phyloP scores from a whole-genome alignment of 176 grass and related monocot genomes.

The Puccinellia tenuiflora region DNA sequence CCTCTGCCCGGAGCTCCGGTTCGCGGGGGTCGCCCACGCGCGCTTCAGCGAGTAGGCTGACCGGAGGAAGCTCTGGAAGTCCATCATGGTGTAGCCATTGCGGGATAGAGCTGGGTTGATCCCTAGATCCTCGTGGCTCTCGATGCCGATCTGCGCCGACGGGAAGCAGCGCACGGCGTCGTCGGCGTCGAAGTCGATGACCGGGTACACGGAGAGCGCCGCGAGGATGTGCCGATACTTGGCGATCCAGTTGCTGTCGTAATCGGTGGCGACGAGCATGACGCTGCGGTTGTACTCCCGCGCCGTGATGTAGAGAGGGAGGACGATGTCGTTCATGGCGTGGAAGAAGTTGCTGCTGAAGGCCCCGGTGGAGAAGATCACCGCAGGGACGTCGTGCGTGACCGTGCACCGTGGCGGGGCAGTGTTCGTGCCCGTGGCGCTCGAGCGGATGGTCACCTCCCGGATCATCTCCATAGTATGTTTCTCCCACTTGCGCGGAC shows the following conservation, averaged over 20 bases:
- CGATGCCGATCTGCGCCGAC: conserved; percentile 31
- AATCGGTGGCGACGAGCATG: conserved; percentile 38
- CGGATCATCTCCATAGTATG: conserved; percentile 22
- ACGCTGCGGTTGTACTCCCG: conserved; percentile 38
- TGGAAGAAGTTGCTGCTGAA: conserved; percentile 59
- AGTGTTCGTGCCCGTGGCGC: background rate
- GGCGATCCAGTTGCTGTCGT: conserved; percentile 6
- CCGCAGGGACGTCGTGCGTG: conserved; percentile 37
- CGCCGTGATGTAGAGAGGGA: conserved; percentile 56
- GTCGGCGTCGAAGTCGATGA: conserved; percentile 53
- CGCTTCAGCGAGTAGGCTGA: conserved; percentile 33
- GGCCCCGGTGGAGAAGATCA: conserved; percentile 56
- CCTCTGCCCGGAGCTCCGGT: conserved; percentile 1
- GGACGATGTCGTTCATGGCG: conserved; percentile 51
- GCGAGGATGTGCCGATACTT: conserved; percentile 40
- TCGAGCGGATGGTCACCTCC: conserved; percentile 26
- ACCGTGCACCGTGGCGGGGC: conserved; percentile 27
- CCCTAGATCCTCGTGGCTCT: conserved; percentile 44
- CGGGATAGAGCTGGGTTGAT: conserved; percentile 33
- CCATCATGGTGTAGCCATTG: conserved; percentile 30
- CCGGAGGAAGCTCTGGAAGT: conserved; percentile 56
- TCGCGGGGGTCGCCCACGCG: background rate
- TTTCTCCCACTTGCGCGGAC: conserved; percentile 48
- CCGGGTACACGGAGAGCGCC: conserved; percentile 31
- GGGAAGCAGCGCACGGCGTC: conserved; percentile 54